Base-by-base conservation (phyloP, 495 filamentous ascomycete species). In the Lophiotrema nucula region DNA sequence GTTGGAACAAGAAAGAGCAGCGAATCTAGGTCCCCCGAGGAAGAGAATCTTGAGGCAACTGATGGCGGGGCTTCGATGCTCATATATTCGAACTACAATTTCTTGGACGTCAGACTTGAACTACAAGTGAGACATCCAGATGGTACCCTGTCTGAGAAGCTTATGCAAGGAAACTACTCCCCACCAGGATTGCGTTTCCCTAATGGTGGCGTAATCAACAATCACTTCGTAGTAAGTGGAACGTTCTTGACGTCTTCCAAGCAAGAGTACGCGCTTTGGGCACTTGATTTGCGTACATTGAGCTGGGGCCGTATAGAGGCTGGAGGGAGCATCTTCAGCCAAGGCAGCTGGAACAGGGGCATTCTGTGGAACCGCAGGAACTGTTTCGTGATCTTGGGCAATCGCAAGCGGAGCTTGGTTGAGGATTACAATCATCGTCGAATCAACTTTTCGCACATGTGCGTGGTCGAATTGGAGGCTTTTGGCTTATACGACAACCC, bases 31-130 rank as follows among this genome's bases (percentile, higher is more conserved):
- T 27, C 48, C 16, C 45, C 55, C 16, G 65, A 73, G 18, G 44
- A 56, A 21, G 25, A 52, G 8, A 56, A 42, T 16, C 60, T 60
- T 18, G 42, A 46, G 39, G 43, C 60, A 41, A 42, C 59, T 60
- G 81, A 88, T 28, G 79, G 85, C 2, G 83, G 81, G 25, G 87
- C 85, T 13, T 89, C 90, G 3, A 96, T 97, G 90, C 79, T 98
- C 48, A 95, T 98, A 26, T 98, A 98, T 70, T 97, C 93, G 37
- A 98, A 98, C 67, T 98, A 97, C 70, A 97, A 98, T 71, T 98
- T 98, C 69, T 70, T 97, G 33, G 91, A 97, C 59, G 93, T 97
- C 58, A 97, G 96, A 67, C 73, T 98, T 19, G 93, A 97, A 69
- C 77, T 98, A 26, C 95, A 97, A 67, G 81, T 98, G 41, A 83